These are phyloP conservation scores for Amanita rubescens DNA, from an alignment of 768 basidiomycete species.

Conservation along the genomic window DNA sequence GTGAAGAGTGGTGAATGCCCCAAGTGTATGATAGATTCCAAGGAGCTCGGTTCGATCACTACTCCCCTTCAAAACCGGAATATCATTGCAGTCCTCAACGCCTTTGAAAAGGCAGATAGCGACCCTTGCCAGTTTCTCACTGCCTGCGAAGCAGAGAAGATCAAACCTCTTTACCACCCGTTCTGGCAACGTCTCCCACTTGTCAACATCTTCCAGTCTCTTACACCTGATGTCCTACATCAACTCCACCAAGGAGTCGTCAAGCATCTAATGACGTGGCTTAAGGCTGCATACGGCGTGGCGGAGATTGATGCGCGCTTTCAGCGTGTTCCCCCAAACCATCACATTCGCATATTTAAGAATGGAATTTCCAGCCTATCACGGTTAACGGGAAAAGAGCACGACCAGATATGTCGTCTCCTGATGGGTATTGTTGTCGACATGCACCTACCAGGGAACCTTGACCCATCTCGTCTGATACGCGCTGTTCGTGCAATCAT, in stretches of 20 bases:
- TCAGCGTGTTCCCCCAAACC: slow-evolving; percentile 19
- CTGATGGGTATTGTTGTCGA: background rate
- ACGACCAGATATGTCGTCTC: background rate
- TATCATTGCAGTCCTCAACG: background rate
- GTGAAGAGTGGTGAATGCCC: background rate
- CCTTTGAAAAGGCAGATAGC: background rate
- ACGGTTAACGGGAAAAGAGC: background rate
- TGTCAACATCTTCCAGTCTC: slow-evolving; percentile 29
- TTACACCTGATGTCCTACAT: slow-evolving; percentile 43
- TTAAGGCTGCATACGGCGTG: slow-evolving; percentile 13
- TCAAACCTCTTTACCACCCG: slow-evolving; percentile 23
- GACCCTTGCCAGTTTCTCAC: background rate
- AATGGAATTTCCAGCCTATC: background rate
- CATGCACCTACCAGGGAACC: background rate
- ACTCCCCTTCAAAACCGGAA: background rate
- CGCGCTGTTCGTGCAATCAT: background rate
- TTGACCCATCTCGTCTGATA: background rate
- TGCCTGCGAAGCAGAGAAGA: slow-evolving; percentile 12
- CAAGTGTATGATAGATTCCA: background rate
- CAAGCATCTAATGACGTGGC: slow-evolving; percentile 35
- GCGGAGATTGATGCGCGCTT: slow-evolving; percentile 31
- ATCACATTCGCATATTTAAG: background rate
- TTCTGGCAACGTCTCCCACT: slow-evolving; percentile 37
- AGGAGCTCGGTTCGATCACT: slow-evolving; percentile 8
- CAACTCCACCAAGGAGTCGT: slow-evolving; percentile 42